Evolutionary conservation across 768 basidiomycete genomes (phyloP), one percentile per base, ranked within the genome.

Genomic region (Phylloporus rhodoxanthus): DNA sequence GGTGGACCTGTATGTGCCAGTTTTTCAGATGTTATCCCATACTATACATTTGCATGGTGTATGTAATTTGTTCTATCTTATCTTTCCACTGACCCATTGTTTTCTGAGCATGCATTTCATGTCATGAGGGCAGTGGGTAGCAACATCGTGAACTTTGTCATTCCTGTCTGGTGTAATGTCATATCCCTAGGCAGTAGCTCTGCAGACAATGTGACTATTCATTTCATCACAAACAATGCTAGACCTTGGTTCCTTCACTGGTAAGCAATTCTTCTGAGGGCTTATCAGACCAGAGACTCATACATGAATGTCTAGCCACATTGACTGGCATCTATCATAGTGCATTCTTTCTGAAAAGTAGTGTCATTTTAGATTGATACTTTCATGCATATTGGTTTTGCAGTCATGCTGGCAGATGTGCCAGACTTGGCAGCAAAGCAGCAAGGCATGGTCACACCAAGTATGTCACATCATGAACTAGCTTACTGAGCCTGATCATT

Each of bases 151-250:
- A 74, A 74, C 57, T 74, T 65, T 30, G 57, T 56, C 7, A 70
- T 72, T 41, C 73, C 73, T 5, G 60, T 70, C 20, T 56, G 58
- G 23, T 64, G 72, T 13, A 72, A 73, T 20, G 64, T 65, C 8
- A 63, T 69, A 15, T 62, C 56, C 29, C 47, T 62, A 0, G 68
- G 66, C 11, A 40, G 11, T 3, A 34, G 20, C 0, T 40, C 75
- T 59, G 54, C 45, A 3, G 65, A 77, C 67, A 64, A 75, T 56
- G 78, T 79, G 19, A 76, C 75, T 5, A 70, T 87, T 44, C 75
- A 82, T 44, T 85, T 82, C 64, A 58, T 66, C 21, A 83, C 82
- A 1, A 77, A 86, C 54, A 87, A 87, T 62, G 72, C 84, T 1
- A 85, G 84, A 10, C 77, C 78, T 9, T 83, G 81, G 78, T 69